phyloP scores from a whole-genome alignment of 345 rosid genomes.

The Microcos paniculata region DNA sequence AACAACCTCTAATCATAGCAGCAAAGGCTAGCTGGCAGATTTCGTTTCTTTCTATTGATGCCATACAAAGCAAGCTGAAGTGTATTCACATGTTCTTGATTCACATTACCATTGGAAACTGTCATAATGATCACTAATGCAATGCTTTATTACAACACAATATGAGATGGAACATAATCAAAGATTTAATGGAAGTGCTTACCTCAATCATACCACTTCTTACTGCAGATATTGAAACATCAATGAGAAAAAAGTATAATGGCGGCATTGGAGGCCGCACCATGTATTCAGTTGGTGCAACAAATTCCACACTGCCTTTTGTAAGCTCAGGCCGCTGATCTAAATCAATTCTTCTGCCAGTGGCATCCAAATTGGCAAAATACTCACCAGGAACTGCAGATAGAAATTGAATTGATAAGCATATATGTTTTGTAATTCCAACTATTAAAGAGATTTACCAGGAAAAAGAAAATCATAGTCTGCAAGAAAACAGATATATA shows the following conservation, averaged over 20 bases:
- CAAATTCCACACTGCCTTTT: slow-evolving; percentile 90
- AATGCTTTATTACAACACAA: neutral
- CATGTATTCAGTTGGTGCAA: slow-evolving; percentile 99
- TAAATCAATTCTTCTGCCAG: slow-evolving; percentile 85
- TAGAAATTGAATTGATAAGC: slow-evolving; percentile 17
- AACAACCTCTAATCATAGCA: neutral
- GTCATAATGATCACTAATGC: neutral
- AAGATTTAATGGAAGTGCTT: slow-evolving; percentile 31
- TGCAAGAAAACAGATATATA: neutral
- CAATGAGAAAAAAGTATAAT: slow-evolving; percentile 89
- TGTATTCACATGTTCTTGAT: neutral
- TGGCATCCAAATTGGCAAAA: slow-evolving; percentile 88
- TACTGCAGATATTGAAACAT: slow-evolving; percentile 86
- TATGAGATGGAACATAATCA: neutral
- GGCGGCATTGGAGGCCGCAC: slow-evolving; percentile 99
- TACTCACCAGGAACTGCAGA: slow-evolving; percentile 91
- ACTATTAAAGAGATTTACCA: neutral
- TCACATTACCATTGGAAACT: neutral
- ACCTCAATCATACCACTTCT: slow-evolving; percentile 99
- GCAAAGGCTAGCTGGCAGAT: neutral
- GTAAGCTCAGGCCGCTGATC: slow-evolving; percentile 96
- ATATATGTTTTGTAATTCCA: neutral
- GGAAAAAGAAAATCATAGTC: neutral
- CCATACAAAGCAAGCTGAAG: neutral
- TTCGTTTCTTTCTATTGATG: neutral